Evolutionary conservation across 2,329 filamentous ascomycete species (phyloP).

Genomic region (Fusarium albidum): DNA sequence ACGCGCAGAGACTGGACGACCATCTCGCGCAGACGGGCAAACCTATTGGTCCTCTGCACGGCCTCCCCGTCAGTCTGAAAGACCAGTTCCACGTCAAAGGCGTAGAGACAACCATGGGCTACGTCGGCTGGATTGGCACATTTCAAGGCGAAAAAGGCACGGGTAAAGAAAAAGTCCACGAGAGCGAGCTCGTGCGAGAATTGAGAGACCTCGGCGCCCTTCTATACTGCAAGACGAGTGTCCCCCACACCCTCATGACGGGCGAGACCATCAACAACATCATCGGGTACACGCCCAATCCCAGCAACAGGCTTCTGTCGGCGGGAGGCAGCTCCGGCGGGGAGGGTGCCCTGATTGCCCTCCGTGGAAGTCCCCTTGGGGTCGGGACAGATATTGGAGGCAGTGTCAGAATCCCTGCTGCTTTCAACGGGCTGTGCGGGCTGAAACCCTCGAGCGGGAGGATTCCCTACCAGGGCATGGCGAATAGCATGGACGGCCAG

Average conservation of each 20-base stretch:
- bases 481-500: no score
- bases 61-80: constrained; percentile 47
- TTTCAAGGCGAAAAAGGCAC: constrained; percentile 45
- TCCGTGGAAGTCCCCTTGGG: constrained; percentile 12
- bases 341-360: constrained; percentile 13
- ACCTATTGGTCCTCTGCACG: constrained; percentile 18
- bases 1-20: no score
- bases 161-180: constrained; percentile 45
- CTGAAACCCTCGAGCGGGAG: constrained; percentile 17
- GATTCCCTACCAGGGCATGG: no score
- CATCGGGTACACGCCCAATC: constrained; percentile 10
- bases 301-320: constrained; percentile 4
- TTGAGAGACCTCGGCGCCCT: constrained; percentile 49
- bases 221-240: no score
- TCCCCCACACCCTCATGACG: no score
- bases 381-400: constrained; percentile 28
- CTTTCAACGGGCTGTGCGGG: constrained; percentile 12
- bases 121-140: constrained; percentile 53
- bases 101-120: constrained; percentile 66
- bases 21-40: no score
- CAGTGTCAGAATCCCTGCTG: constrained; percentile 20
- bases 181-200: constrained; percentile 57
- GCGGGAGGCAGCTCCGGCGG: constrained; percentile 27
- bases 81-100: constrained; percentile 70
- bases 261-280: background rate